Evolutionary conservation across 106 monocot genomes (phyloP).

Genomic region (Platanthera zijinensis): DNA sequence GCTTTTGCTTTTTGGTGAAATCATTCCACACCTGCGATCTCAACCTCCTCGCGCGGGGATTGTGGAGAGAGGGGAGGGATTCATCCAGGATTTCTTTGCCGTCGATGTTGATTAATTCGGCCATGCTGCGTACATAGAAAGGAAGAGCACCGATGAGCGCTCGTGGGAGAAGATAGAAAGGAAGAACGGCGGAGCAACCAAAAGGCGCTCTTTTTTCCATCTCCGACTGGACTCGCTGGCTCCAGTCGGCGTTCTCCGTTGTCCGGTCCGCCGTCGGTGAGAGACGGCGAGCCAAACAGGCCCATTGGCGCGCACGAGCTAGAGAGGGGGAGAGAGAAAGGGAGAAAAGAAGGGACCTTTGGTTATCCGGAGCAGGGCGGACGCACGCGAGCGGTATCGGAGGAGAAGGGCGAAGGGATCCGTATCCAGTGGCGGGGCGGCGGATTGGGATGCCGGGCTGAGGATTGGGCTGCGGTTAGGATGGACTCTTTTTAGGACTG

Average conservation of each 20-base stretch:
- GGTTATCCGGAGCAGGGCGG: neutral
- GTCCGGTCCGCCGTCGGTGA: too few species aligned
- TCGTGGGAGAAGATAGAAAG: neutral
- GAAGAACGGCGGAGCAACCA: neutral
- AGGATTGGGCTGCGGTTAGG: too few species aligned
- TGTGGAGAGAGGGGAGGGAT: neutral
- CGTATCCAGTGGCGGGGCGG: neutral
- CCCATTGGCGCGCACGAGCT: too few species aligned
- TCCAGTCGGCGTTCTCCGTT: too few species aligned
- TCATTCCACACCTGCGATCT: constrained; percentile 80
- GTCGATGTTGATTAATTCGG: constrained; percentile 7
- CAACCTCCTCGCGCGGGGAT: constrained; percentile 16
- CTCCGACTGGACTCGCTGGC: too few species aligned
- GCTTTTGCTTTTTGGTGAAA: constrained; percentile 60
- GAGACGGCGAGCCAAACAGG: neutral
- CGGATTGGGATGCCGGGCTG: too few species aligned
- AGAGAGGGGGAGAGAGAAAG: neutral
- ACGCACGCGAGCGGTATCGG: neutral
- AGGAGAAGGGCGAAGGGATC: neutral
- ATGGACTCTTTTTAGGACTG: too few species aligned
- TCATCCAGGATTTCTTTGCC: neutral
- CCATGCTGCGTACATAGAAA: constrained; percentile 2
- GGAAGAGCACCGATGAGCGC: neutral
- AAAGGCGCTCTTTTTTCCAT: neutral
- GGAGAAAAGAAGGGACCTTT: neutral